A percentile compares a stretch with the other conserved stretches of the same genome.
phyloP scores from a whole-genome alignment of 106 monocot genomes.

The Dendrobium officinale region DNA sequence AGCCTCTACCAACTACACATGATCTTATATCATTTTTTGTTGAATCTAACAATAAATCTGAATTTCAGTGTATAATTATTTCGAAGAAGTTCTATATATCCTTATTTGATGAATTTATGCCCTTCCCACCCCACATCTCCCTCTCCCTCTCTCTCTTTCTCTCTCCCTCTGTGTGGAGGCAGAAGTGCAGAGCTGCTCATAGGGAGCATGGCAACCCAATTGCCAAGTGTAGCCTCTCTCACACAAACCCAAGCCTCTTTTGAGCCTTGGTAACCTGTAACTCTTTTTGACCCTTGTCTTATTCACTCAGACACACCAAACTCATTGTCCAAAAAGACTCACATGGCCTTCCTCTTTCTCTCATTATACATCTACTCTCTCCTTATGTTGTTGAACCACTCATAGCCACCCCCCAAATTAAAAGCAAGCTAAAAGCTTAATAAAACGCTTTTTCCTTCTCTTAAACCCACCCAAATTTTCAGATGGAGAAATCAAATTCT shows the following conservation, averaged over 20 bases:
- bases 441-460: not conserved
- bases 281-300: not conserved
- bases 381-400: slow-evolving; percentile 11
- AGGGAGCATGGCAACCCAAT: not conserved
- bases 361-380: not conserved
- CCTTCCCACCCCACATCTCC: too few relatives aligned
- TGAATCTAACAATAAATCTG: too few relatives aligned
- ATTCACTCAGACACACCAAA: not conserved
- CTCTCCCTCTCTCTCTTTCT: not conserved
- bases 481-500: slow-evolving; percentile 18
- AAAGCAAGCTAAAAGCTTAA: not conserved
- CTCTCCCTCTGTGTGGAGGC: not conserved
- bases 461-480: not conserved
- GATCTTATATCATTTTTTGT: too few relatives aligned
- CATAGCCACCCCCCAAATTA: not conserved
- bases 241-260: not conserved
- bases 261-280: not conserved
- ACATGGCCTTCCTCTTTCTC: not conserved
- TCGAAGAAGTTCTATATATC: too few relatives aligned
- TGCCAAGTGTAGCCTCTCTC: slow-evolving; percentile 5
- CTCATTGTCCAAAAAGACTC: not conserved
- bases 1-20: too few relatives aligned
- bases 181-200: slow-evolving; percentile 3
- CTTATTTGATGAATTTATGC: too few relatives aligned
- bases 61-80: too few relatives aligned